Conservation (phyloP, 331 rosid species). For the Pyrus hybrid region DNA sequence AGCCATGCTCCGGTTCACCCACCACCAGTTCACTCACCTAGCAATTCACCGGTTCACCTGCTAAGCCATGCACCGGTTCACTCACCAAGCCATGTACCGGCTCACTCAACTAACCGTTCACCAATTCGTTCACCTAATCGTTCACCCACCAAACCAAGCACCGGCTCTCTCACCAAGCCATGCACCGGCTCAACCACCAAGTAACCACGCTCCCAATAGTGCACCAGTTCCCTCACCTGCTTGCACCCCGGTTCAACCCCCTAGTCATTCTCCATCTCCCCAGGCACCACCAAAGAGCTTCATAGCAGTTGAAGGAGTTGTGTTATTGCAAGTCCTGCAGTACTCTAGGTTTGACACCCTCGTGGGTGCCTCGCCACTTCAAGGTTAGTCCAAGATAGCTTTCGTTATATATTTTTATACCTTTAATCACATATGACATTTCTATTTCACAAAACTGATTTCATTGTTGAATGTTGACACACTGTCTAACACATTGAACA, state of each 20-base stretch:
- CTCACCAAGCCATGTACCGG: not conserved
- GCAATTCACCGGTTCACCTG: too few relatives aligned
- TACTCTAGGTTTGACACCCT: conserved; percentile 49
- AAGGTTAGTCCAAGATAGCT: conserved; percentile 21
- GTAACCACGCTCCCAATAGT: not conserved
- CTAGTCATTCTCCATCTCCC: conserved; percentile 4
- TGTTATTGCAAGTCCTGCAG: conserved; percentile 57
- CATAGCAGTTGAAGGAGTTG: conserved; percentile 61
- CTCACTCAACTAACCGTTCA: not conserved
- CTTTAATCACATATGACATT: too few relatives aligned
- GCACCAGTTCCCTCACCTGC: not conserved
- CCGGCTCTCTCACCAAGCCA: not conserved
- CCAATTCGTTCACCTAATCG: not conserved
- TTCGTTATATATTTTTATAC: not conserved
- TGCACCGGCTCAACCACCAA: not conserved
- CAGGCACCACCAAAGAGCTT: conserved; percentile 37
- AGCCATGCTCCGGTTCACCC: not conserved
- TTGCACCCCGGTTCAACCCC: conserved; percentile 21
- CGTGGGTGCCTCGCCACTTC: conserved; percentile 38
- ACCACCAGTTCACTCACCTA: not conserved
- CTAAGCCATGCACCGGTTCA: not conserved
- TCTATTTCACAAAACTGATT: too few relatives aligned
- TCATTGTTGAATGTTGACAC: too few relatives aligned
- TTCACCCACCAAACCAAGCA: not conserved
- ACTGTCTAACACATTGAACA: too few relatives aligned